Conservation (phyloP, 2,329 filamentous ascomycete species). For the Plectosphaerella plurivora region DNA sequence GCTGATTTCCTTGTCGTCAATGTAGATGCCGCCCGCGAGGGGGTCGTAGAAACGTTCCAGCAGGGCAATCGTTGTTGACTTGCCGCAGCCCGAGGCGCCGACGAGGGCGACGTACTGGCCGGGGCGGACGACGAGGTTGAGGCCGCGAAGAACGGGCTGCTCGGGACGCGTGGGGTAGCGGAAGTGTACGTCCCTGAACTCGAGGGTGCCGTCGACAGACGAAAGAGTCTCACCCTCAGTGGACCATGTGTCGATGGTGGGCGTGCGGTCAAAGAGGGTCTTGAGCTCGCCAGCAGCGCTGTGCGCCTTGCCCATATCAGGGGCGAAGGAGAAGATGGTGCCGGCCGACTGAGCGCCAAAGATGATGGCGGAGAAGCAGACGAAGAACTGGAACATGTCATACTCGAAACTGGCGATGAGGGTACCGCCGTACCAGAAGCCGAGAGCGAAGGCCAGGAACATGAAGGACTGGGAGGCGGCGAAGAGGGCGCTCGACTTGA, state of each 20-base stretch:
- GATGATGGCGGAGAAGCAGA: slow-evolving; percentile 82
- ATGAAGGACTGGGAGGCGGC: slow-evolving; percentile 79
- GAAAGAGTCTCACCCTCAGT: slow-evolving; percentile 59
- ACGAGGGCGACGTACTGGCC: slow-evolving; percentile 87
- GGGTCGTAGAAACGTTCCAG: slow-evolving; percentile 95
- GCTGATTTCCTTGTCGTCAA: slow-evolving; percentile 81
- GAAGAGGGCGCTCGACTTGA: slow-evolving; percentile 75
- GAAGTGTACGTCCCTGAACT: slow-evolving; percentile 92
- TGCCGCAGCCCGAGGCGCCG: slow-evolving; percentile 90
- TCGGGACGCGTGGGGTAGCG: slow-evolving; percentile 88
- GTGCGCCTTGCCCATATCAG: slow-evolving; percentile 91
- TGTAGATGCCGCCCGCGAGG: slow-evolving; percentile 69
- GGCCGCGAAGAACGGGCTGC: slow-evolving; percentile 83
- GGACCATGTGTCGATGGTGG: slow-evolving; percentile 79
- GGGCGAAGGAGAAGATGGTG: slow-evolving; percentile 82
- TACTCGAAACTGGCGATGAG: slow-evolving; percentile 70
- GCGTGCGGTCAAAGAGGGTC: slow-evolving; percentile 76
- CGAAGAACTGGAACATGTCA: slow-evolving; percentile 80
- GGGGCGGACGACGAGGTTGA: slow-evolving; percentile 69
- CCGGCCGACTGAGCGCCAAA: slow-evolving; percentile 92
- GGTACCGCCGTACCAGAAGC: slow-evolving; percentile 88
- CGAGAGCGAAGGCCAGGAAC: slow-evolving; percentile 79
- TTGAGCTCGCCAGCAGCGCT: slow-evolving; percentile 78
- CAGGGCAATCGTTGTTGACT: slow-evolving; percentile 87
- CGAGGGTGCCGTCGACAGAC: slow-evolving; percentile 69